Evolutionary conservation across 2,329 filamentous ascomycete species (phyloP).

Genomic region (Berkeleyomyces rouxiae): DNA sequence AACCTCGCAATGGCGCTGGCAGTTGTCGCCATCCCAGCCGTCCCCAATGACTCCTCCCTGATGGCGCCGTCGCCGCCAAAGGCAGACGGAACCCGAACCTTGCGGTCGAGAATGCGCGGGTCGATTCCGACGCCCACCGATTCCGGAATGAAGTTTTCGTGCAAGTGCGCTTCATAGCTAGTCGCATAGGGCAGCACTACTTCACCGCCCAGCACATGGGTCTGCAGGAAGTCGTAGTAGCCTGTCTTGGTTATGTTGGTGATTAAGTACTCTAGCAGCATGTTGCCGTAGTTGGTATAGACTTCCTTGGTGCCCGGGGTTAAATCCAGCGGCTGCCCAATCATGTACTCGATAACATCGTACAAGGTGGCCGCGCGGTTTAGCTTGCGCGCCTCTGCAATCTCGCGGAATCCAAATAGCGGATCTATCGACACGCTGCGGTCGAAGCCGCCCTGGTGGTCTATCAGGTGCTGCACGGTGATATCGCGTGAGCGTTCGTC

Average conservation of each 20-base stretch:
- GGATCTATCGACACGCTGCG: slow-evolving; percentile 7
- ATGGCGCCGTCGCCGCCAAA: slow-evolving; percentile 15
- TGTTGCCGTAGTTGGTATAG: slow-evolving; percentile 14
- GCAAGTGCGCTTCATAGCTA: slow-evolving; percentile 3
- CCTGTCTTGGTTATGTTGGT: slow-evolving; percentile 10
- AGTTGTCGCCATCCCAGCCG: slow-evolving; percentile 13
- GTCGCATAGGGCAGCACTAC: slow-evolving; percentile 14
- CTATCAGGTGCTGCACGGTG: slow-evolving; percentile 13
- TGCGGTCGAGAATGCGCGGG: slow-evolving; percentile 6
- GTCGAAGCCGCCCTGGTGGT: slow-evolving; percentile 11
- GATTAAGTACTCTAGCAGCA: slow-evolving; percentile 16
- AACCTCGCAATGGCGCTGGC: slow-evolving; percentile 12
- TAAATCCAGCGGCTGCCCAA: slow-evolving; percentile 12
- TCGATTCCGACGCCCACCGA: slow-evolving; percentile 1
- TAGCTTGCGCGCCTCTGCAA: slow-evolving; percentile 4
- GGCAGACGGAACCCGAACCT: background rate
- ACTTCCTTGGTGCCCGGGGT: background rate
- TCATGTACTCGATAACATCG: slow-evolving; percentile 16
- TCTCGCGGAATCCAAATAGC: slow-evolving; percentile 11
- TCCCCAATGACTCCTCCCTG: slow-evolving; percentile 13
- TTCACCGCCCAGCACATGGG: slow-evolving; percentile 10
- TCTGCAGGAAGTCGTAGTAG: slow-evolving; percentile 11
- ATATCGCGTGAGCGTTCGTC: slow-evolving; percentile 13
- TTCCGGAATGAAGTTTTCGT: slow-evolving; percentile 14
- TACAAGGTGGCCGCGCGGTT: slow-evolving; percentile 11